Evolutionary conservation across 768 basidiomycete genomes (phyloP).

Genomic region (Calocybe indica): DNA sequence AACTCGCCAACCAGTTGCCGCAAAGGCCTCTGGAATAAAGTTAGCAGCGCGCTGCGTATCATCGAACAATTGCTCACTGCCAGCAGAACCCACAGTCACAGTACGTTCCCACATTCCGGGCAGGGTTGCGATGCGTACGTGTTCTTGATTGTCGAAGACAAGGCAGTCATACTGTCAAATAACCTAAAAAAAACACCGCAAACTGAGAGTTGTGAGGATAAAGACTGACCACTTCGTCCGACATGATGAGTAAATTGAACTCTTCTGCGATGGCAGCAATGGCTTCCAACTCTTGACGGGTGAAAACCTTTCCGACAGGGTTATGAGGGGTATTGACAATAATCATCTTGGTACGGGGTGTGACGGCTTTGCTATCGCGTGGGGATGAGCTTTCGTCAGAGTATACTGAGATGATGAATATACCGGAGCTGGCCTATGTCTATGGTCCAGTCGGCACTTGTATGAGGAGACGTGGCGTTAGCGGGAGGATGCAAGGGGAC

Average conservation of each 20-base stretch:
- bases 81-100: constrained; percentile 92
- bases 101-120: constrained; percentile 99
- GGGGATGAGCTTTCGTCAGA: constrained; percentile 1
- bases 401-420: neutral
- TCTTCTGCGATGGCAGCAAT: constrained; percentile 89
- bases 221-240: constrained; percentile 88
- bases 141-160: constrained; percentile 82
- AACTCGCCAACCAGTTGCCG: constrained; percentile 95
- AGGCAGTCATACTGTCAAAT: constrained; percentile 81
- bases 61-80: constrained; percentile 50
- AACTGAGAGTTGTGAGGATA: neutral
- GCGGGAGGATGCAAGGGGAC: constrained; percentile 92
- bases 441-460: constrained; percentile 81
- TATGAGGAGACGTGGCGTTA: constrained; percentile 35
- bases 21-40: constrained; percentile 72
- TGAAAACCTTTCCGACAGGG: constrained; percentile 97
- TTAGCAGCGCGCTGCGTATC: neutral
- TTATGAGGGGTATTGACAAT: constrained; percentile 97
- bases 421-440: constrained; percentile 79
- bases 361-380: constrained; percentile 64
- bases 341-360: constrained; percentile 88
- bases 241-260: constrained; percentile 86
- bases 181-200: constrained; percentile 1
- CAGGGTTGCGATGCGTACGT: constrained; percentile 88
- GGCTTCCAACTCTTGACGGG: constrained; percentile 69